Evolutionary conservation across 495 filamentous ascomycete species (phyloP), one percentile per base, ranked within the genome.

Genomic region (Penicillium canescens): DNA sequence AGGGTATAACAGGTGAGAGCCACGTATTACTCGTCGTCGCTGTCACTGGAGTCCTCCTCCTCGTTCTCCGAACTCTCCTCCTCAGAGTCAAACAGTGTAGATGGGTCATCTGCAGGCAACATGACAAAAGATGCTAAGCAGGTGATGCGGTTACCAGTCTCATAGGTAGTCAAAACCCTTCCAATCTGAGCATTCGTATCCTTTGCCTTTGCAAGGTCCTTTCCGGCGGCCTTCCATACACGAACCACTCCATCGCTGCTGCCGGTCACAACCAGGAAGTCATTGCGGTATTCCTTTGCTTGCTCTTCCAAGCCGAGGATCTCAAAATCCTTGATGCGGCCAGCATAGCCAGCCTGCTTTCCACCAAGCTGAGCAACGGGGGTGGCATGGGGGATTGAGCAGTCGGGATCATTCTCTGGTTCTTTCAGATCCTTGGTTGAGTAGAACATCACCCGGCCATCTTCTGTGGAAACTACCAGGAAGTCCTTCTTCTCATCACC

Each of bases 281-380:
- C 62, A 41, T 75, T 71, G 9, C 44, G 56, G 40, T 58, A 44
- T 38, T 69, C 63, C 23, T 62, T 60, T 28, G 67, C 53, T 41
- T 77, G 71, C 3, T 67, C 67, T 42, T 61, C 59, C 13, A 78
- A 28, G 28, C 72, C 71, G 39, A 96, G 63, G 9, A 90, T 72
- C 6, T 80, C 75, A 63, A 98, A 98, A 61, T 96, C 95, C 71
- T 98, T 98, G 61, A 98, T 83, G 39, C 94, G 82, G 5, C 83
- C 83, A 3, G 73, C 65, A 36, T 91, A 76, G 0, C 84, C 88
- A 6, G 78, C 77, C 47, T 81, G 76, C 57, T 78, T 83, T 3
- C 93, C 92, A 34, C 91, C 94, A 35, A 98, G 65, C 60, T 92
- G 85, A 28, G 86, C 88, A n/a, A 96, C 63, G 79, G 75, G 48